Evolutionary conservation across 305 asterid species (phyloP).

Genomic region (Solanum hybrid): DNA sequence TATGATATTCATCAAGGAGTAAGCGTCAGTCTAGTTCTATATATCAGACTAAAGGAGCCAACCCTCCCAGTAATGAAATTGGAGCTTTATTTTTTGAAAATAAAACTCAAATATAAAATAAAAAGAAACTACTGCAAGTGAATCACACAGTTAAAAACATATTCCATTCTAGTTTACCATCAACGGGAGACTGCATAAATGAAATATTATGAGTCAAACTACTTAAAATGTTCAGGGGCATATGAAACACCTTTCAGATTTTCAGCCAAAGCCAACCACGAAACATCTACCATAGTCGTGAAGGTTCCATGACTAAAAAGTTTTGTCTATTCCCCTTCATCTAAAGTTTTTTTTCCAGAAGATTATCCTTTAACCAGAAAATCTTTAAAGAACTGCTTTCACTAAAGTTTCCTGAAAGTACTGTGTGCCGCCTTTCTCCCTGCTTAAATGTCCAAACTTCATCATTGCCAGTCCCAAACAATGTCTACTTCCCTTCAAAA

Average conservation of each 20-base stretch:
- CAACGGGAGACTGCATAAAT: neutral
- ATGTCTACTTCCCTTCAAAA: neutral
- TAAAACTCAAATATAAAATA: neutral
- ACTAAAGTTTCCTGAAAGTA: neutral
- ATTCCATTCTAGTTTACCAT: neutral
- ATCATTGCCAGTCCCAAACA: slow-evolving; percentile 3
- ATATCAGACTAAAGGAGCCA: neutral
- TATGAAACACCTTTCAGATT: neutral
- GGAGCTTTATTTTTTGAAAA: neutral
- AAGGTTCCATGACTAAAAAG: neutral
- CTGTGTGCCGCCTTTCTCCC: neutral
- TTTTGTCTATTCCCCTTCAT: neutral
- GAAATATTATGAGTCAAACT: slow-evolving; percentile 1
- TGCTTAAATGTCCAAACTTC: neutral
- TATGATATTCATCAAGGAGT: neutral
- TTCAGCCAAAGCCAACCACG: neutral
- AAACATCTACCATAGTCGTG: neutral
- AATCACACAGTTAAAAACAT: neutral
- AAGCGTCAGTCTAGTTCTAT: neutral
- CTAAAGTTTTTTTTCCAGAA: neutral
- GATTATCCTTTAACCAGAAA: neutral
- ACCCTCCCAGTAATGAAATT: neutral
- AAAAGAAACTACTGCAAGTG: neutral
- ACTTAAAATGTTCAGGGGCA: neutral
- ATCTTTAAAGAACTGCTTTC: neutral